Conservation (phyloP, 1,139 yeast species). For the Insectozyma bohioensis region DNA sequence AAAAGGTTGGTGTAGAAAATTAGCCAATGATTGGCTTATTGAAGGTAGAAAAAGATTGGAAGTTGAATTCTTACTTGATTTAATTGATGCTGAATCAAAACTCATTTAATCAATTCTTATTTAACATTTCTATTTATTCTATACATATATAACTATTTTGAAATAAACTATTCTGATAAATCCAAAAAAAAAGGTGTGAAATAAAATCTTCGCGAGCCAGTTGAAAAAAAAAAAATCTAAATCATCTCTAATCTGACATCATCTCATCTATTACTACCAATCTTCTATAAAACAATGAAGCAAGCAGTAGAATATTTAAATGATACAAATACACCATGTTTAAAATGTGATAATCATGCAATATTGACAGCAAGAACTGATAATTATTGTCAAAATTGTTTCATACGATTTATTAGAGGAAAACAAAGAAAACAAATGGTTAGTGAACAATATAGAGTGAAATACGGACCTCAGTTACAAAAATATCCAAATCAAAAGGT, state of each 20-base stretch:
- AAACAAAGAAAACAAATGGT: conserved; percentile 80
- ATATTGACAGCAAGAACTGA: conserved; percentile 65
- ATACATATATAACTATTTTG: too few relatives aligned
- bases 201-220: background rate
- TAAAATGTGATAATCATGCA: conserved; percentile 53
- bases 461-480: conserved; percentile 39
- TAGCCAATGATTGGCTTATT: conserved; percentile 88
- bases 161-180: too few relatives aligned
- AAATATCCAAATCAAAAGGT: conserved; percentile 41
- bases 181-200: conserved; percentile 5
- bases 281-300: too few relatives aligned
- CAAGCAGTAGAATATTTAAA: conserved; percentile 21
- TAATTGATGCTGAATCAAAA: conserved; percentile 59
- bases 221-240: conserved; percentile 2
- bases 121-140: conserved; percentile 2
- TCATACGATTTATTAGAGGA: conserved; percentile 66
- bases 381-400: conserved; percentile 68
- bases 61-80: conserved; percentile 72
- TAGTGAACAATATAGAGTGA: conserved; percentile 67
- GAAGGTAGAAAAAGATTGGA: conserved; percentile 90
- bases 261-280: conserved; percentile 2
- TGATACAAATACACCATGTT: conserved; percentile 22
- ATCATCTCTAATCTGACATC: conserved; percentile 7
- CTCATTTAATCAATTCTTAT: conserved; percentile 24
- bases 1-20: conserved; percentile 90